These are phyloP conservation scores for Triangularia setosa DNA, from an alignment of 2,329 filamentous ascomycete genomes.

Conservation along the genomic window DNA sequence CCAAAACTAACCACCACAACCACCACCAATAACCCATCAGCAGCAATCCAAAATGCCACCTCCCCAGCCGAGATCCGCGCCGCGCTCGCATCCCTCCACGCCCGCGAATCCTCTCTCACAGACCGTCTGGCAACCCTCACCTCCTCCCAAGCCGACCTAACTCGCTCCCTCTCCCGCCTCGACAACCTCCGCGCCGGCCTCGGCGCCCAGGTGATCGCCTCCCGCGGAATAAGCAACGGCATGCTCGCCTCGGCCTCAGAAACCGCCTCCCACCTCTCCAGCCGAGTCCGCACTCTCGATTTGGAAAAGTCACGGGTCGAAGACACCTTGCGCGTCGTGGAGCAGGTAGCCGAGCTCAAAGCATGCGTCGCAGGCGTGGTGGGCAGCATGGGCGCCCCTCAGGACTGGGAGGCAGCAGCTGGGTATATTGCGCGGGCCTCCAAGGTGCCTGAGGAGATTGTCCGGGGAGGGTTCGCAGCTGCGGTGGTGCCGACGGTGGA, in stretches of 20 bases:
- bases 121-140: conserved; percentile 71
- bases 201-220: conserved; percentile 79
- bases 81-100: conserved; percentile 69
- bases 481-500: conserved; percentile 93
- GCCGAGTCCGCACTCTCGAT: conserved; percentile 82
- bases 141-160: conserved; percentile 79
- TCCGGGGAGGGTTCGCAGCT: conserved; percentile 81
- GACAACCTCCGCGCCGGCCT: conserved; percentile 86
- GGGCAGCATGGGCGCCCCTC: conserved; percentile 93
- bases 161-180: conserved; percentile 79
- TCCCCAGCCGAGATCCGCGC: conserved; percentile 76
- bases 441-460: conserved; percentile 74
- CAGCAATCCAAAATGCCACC: conserved; percentile 62
- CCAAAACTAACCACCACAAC: conserved; percentile 15
- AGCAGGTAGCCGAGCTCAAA: conserved; percentile 95
- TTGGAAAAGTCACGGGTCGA: conserved; percentile 89
- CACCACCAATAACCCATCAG: conserved; percentile 20
- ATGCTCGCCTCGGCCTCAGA: conserved; percentile 85
- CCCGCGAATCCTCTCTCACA: conserved; percentile 70
- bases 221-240: conserved; percentile 78
- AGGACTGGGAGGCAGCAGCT: conserved; percentile 97
- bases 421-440: conserved; percentile 81
- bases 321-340: conserved; percentile 84
- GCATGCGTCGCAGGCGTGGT: conserved; percentile 92
- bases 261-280: conserved; percentile 80